Evolutionary conservation across 2,329 filamentous ascomycete species (phyloP).

Genomic region (Aspergillus udagawae): DNA sequence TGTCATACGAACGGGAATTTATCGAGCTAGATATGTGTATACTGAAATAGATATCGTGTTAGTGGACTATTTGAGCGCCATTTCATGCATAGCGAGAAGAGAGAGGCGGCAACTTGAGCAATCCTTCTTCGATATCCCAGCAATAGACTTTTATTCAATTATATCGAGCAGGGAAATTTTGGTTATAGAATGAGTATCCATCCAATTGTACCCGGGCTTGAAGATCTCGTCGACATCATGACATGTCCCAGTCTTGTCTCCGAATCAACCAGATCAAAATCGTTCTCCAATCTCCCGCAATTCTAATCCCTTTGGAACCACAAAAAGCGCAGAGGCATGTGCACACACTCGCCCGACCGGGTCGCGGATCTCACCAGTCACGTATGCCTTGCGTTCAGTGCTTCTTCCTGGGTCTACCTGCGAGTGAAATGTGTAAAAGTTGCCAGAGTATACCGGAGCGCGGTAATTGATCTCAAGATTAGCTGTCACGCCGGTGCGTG

Average conservation of each 20-base stretch:
- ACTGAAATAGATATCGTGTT: background rate
- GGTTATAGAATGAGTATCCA: too few species aligned
- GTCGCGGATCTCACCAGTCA: slow-evolving; percentile 33
- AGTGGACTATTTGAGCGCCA: background rate
- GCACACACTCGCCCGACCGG: slow-evolving; percentile 54
- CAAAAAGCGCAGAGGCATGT: slow-evolving; percentile 56
- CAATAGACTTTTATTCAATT: background rate
- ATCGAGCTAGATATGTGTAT: background rate
- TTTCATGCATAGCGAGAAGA: background rate
- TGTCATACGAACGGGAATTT: background rate
- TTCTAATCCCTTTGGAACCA: slow-evolving; percentile 51
- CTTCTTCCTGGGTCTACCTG: slow-evolving; percentile 40
- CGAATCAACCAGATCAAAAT: slow-evolving; percentile 27
- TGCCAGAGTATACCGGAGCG: slow-evolving; percentile 55
- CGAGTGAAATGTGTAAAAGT: slow-evolving; percentile 59
- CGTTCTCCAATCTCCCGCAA: slow-evolving; percentile 37
- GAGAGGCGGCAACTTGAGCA: background rate
- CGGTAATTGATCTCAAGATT: slow-evolving; percentile 60
- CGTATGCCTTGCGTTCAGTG: slow-evolving; percentile 37
- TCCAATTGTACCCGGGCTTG: too few species aligned
- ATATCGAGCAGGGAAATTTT: background rate
- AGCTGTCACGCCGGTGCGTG: slow-evolving; percentile 53
- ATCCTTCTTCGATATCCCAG: background rate
- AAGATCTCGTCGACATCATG: background rate
- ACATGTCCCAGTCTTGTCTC: background rate